These are phyloP conservation scores for Chlorella sp. DNA, from an alignment of 139 green algal species.

Conservation along the genomic window DNA sequence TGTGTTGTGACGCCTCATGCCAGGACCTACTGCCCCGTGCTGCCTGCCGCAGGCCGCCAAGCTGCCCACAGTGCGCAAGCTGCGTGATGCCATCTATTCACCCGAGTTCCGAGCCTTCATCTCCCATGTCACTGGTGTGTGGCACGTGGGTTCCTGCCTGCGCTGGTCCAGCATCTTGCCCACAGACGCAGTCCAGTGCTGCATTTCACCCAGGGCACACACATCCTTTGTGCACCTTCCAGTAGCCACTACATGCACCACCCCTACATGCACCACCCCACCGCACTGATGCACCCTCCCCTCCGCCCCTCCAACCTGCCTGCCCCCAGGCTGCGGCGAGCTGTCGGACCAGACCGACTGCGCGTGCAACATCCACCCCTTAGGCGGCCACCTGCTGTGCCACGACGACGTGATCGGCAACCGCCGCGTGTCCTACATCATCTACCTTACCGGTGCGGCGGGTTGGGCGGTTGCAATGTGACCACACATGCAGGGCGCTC, in stretches of 20 bases:
- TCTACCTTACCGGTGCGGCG: constrained; percentile 83
- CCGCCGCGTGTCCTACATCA: constrained; percentile 87
- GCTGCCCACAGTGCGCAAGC: constrained; percentile 71
- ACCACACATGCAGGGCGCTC: too few relatives aligned
- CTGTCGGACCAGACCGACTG: constrained; percentile 85
- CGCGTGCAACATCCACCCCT: constrained; percentile 89
- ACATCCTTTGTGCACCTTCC: too few relatives aligned
- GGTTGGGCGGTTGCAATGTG: too few relatives aligned
- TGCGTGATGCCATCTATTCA: constrained; percentile 84
- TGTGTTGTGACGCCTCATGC: too few relatives aligned
- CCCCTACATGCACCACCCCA: too few relatives aligned
- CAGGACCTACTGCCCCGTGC: not conserved
- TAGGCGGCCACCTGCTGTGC: constrained; percentile 80
- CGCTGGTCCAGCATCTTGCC: too few relatives aligned
- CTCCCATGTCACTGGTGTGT: constrained; percentile 8
- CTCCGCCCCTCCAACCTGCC: not conserved
- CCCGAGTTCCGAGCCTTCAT: constrained; percentile 25
- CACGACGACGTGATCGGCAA: constrained; percentile 95
- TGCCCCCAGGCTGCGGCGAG: constrained; percentile 62
- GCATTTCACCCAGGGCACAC: too few relatives aligned
- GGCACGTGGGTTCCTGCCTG: not conserved
- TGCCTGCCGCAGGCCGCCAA: constrained; percentile 43
- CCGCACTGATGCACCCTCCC: not conserved
- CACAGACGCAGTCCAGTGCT: too few relatives aligned
- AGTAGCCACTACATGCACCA: too few relatives aligned